Conservation (phyloP, 805 yeast species). For the Ogataea glucozyma region DNA sequence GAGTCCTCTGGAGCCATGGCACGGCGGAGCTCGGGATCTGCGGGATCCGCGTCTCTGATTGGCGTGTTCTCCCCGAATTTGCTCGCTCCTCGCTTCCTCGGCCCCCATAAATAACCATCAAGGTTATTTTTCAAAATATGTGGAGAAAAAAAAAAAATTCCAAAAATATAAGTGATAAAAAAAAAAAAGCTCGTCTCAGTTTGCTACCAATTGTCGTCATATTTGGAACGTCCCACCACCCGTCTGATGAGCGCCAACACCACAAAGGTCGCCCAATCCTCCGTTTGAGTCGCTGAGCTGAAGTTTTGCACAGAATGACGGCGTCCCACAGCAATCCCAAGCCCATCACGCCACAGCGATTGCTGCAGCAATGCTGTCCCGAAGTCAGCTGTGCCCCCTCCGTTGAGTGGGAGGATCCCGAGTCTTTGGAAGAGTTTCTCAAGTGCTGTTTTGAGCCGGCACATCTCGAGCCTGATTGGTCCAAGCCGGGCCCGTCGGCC, state of each 20-base stretch:
- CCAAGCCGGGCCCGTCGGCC: constrained; percentile 1
- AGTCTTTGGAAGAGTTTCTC: constrained; percentile 23
- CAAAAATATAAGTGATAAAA: not conserved
- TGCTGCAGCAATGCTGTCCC: constrained; percentile 13
- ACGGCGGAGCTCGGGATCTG: no score
- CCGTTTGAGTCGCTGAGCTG: no score
- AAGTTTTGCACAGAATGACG: not conserved
- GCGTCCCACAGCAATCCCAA: not conserved
- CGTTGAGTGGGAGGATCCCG: constrained; percentile 6
- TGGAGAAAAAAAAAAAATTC: not conserved
- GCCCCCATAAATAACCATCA: constrained; percentile 9
- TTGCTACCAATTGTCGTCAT: no score
- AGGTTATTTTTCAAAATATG: constrained; percentile 1
- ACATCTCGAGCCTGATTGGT: constrained; percentile 16
- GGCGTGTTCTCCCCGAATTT: no score
- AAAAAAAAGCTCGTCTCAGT: no score
- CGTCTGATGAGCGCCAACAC: no score
- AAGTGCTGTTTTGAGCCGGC: constrained; percentile 29
- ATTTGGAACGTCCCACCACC: no score
- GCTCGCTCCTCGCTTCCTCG: not conserved
- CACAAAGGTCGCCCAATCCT: no score
- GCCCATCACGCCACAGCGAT: not conserved
- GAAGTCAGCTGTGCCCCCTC: constrained; percentile 10
- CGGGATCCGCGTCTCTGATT: no score
- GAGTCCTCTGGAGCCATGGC: no score